Conservation (phyloP, 2,329 filamentous ascomycete genomes). For the Pseudocercospora vitis region DNA sequence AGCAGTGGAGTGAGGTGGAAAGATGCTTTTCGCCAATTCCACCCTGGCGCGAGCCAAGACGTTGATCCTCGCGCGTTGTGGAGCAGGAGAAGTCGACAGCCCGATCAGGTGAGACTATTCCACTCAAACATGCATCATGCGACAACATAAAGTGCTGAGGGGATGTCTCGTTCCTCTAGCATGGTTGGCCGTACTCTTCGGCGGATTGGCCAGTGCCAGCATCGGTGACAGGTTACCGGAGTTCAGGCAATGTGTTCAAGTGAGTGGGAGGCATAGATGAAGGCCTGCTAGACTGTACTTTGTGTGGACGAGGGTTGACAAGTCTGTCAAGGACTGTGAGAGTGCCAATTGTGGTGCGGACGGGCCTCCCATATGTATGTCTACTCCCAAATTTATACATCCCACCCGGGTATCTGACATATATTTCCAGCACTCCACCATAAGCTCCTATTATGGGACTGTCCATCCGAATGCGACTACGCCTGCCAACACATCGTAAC, state of each 20-base stretch:
- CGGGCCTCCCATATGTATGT: constrained; percentile 69
- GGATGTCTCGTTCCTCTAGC: constrained; percentile 26
- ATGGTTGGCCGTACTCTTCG: constrained; percentile 19
- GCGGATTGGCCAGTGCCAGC: constrained; percentile 57
- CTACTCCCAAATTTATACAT: constrained; percentile 14
- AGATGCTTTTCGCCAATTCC: not conserved
- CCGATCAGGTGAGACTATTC: constrained; percentile 10
- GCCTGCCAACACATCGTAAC: constrained; percentile 94
- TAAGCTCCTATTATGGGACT: constrained; percentile 87
- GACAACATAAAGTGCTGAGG: constrained; percentile 20
- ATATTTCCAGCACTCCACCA: constrained; percentile 68
- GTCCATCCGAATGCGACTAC: constrained; percentile 94
- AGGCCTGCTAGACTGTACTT: too few relatives aligned
- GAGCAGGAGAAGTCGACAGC: constrained; percentile 4
- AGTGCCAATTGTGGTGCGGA: constrained; percentile 73
- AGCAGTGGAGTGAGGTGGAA: not conserved
- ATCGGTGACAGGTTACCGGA: constrained; percentile 81
- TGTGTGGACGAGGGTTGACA: too few relatives aligned
- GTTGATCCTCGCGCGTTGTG: not conserved
- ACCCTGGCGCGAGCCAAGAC: not conserved
- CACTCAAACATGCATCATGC: constrained; percentile 33
- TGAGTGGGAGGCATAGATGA: constrained; percentile 49
- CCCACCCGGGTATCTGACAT: constrained; percentile 6
- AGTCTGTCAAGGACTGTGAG: constrained; percentile 67
- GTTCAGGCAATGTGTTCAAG: constrained; percentile 82